Evolutionary conservation across 441 rosid species (phyloP).

Genomic region (Croton laevigatus): DNA sequence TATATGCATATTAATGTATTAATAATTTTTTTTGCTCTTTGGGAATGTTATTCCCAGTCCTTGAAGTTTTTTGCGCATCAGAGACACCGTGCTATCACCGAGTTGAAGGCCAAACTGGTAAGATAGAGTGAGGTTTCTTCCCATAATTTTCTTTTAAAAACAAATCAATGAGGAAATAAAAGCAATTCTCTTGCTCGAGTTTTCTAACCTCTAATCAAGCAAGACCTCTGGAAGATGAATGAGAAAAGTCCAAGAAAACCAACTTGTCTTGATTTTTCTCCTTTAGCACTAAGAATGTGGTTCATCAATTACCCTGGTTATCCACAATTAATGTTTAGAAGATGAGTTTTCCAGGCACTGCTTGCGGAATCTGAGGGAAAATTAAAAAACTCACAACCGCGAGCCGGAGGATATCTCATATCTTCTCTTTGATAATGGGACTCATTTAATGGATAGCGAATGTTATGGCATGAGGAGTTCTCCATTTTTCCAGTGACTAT

Average conservation of each 20-base stretch:
- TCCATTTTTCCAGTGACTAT: background rate
- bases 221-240: background rate
- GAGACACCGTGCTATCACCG: constrained; percentile 43
- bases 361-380: constrained; percentile 22
- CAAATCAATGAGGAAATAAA: too few relatives aligned
- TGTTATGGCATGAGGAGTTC: background rate
- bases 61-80: constrained; percentile 64
- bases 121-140: constrained; percentile 8
- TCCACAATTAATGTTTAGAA: background rate
- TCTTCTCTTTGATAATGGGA: constrained; percentile 1
- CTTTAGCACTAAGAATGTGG: background rate
- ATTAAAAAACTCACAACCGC: constrained; percentile 1
- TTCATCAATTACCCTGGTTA: background rate
- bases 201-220: background rate
- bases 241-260: background rate
- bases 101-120: constrained; percentile 56
- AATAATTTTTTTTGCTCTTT: constrained; percentile 10
- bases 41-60: constrained; percentile 41
- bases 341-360: constrained; percentile 27
- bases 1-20: too few relatives aligned
- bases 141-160: background rate
- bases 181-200: background rate
- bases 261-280: background rate
- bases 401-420: background rate
- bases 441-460: background rate